A percentile compares a stretch with the other conserved stretches of the same genome.
Evolutionary conservation across 2,329 filamentous ascomycete species (phyloP).

Genomic region (Paracamarosporium sp.): DNA sequence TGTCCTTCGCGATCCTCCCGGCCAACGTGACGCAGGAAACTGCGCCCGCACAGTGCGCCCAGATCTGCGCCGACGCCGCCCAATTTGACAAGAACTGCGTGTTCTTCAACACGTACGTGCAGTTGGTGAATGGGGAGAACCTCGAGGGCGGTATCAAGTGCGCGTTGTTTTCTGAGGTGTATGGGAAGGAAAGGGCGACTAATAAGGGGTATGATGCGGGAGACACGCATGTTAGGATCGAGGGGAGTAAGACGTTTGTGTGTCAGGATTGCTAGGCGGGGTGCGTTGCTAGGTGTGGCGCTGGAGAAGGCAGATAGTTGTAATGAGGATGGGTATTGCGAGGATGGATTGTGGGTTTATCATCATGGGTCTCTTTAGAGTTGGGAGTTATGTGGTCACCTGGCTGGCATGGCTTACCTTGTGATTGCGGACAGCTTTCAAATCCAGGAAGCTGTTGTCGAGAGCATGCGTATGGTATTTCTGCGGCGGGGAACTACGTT

Average conservation of each 20-base stretch:
- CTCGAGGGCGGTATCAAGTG: not conserved
- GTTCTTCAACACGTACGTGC: constrained; percentile 6
- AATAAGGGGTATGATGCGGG: not conserved
- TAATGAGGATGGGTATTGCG: too few species aligned
- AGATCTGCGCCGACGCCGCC: not conserved
- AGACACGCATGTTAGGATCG: not conserved
- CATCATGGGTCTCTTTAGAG: too few species aligned
- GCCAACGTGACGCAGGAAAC: too few species aligned
- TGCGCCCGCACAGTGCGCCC: too few species aligned
- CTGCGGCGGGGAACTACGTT: too few species aligned
- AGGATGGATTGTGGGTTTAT: too few species aligned
- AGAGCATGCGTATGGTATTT: too few species aligned
- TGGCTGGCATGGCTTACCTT: too few species aligned
- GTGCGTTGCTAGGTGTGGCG: too few species aligned
- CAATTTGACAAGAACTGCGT: not conserved
- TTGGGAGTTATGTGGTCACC: not conserved
- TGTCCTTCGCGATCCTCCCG: not conserved
- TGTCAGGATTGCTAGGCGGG: not conserved
- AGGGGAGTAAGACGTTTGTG: not conserved
- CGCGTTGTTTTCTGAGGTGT: not conserved
- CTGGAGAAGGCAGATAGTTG: too few species aligned
- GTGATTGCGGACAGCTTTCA: too few species aligned
- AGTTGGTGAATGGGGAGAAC: not conserved
- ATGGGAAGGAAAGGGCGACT: not conserved
- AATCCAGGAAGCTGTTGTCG: too few species aligned